A percentile compares a stretch with the other conserved stretches of the same genome.
These are phyloP conservation scores for Zymoseptoria pseudotritici DNA, from an alignment of 2,329 filamentous ascomycete species.

Conservation along the genomic window DNA sequence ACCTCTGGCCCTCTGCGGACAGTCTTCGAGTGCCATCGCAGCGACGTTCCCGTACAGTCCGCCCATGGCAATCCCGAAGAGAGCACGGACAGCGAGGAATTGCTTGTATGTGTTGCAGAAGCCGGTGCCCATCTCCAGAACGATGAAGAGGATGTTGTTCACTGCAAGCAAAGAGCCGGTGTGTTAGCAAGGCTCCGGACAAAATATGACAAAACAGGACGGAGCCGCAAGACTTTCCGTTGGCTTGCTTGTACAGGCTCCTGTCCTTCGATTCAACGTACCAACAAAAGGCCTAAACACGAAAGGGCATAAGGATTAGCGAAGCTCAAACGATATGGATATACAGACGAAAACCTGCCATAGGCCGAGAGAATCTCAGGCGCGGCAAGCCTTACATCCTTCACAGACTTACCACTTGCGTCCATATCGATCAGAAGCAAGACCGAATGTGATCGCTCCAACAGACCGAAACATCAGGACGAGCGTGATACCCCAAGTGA, in stretches of 20 bases:
- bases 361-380: too few relatives aligned
- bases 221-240: too few relatives aligned
- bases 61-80: conserved; percentile 60
- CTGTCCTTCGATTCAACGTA: not conserved
- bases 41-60: conserved; percentile 56
- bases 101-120: conserved; percentile 52
- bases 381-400: too few relatives aligned
- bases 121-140: conserved; percentile 53
- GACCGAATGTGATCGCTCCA: conserved; percentile 51
- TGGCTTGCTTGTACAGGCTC: too few relatives aligned
- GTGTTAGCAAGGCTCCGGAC: conserved; percentile 11
- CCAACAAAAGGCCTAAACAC: not conserved
- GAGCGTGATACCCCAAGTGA: conserved; percentile 52
- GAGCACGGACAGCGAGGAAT: conserved; percentile 52
- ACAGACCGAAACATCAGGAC: conserved; percentile 56
- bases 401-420: conserved; percentile 15
- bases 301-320: too few relatives aligned
- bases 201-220: too few relatives aligned
- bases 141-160: conserved; percentile 55
- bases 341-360: too few relatives aligned
- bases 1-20: conserved; percentile 50
- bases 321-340: too few relatives aligned
- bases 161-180: conserved; percentile 43
- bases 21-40: conserved; percentile 56
- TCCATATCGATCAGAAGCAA: conserved; percentile 28